These are phyloP conservation scores for Prunus mongolica DNA, from an alignment of 306 rosid genomes.

Conservation along the genomic window DNA sequence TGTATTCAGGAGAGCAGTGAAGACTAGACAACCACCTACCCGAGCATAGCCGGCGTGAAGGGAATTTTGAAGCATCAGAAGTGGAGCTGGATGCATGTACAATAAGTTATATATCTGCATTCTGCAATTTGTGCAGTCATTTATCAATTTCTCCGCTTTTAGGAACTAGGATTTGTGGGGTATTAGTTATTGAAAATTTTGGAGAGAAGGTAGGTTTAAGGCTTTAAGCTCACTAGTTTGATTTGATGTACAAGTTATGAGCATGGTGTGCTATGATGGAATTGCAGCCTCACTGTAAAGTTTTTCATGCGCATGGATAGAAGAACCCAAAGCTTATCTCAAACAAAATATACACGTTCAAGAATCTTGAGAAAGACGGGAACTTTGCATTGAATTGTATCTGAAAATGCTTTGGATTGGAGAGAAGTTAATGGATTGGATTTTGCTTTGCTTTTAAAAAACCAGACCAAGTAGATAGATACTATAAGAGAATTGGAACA, in stretches of 20 bases:
- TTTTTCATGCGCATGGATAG: slow-evolving; percentile 4
- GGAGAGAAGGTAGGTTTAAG: slow-evolving; percentile 11
- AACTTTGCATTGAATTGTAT: slow-evolving; percentile 23
- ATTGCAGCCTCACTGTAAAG: slow-evolving; percentile 16
- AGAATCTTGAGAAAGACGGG: slow-evolving; percentile 39
- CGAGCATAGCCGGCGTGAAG: slow-evolving; percentile 35
- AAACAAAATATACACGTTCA: slow-evolving; percentile 27
- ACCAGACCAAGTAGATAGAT: slow-evolving; percentile 5
- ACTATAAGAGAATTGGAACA: slow-evolving; percentile 26
- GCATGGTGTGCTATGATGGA: slow-evolving; percentile 6
- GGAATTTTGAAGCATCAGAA: slow-evolving; percentile 31
- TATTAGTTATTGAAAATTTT: slow-evolving; percentile 16
- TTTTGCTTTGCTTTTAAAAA: slow-evolving; percentile 31
- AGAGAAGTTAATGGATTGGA: slow-evolving; percentile 42
- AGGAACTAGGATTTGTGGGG: slow-evolving; percentile 27
- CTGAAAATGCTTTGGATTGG: slow-evolving; percentile 17
- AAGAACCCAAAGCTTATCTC: slow-evolving; percentile 20
- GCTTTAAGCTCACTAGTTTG: slow-evolving; percentile 14
- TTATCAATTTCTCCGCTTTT: slow-evolving; percentile 13
- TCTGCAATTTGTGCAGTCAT: slow-evolving; percentile 24
- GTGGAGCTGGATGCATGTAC: slow-evolving; percentile 34
- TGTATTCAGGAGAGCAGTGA: slow-evolving; percentile 71
- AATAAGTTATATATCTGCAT: slow-evolving; percentile 24
- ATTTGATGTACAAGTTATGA: slow-evolving; percentile 24
- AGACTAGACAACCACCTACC: slow-evolving; percentile 62